Percentiles rank a stretch among this genome's conserved stretches.
These are phyloP conservation scores for Oryza australiensis DNA, from an alignment of 176 grass and related monocot species.

Conservation along the genomic window DNA sequence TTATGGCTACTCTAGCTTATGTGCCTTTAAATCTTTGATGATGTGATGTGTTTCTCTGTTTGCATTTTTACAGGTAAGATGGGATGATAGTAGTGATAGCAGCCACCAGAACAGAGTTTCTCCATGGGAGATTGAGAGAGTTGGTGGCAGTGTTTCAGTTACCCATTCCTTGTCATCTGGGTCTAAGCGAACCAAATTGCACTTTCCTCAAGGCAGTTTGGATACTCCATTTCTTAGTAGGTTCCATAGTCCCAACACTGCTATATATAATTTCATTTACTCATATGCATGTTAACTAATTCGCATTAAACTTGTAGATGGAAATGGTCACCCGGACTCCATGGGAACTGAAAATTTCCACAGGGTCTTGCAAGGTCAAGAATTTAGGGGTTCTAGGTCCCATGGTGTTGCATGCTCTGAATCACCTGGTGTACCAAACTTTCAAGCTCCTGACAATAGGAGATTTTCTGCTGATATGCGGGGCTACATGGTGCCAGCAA, in stretches of 20 bases:
- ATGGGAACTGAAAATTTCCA: conserved; percentile 64
- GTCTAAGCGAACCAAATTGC: conserved; percentile 74
- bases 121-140: conserved; percentile 83
- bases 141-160: conserved; percentile 53
- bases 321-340: conserved; percentile 51
- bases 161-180: conserved; percentile 46
- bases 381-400: conserved; percentile 67
- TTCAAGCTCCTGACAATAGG: neutral
- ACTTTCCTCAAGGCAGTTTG: conserved; percentile 46
- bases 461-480: conserved; percentile 29
- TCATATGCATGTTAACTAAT: conserved; percentile 3
- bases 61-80: conserved; percentile 60
- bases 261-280: neutral
- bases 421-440: conserved; percentile 21
- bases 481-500: conserved; percentile 19
- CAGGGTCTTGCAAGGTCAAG: conserved; percentile 99
- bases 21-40: neutral
- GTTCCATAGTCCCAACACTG: neutral
- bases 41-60: conserved; percentile 30
- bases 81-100: conserved; percentile 62
- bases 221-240: conserved; percentile 57
- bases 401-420: conserved; percentile 35
- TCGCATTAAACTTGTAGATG: conserved; percentile 60
- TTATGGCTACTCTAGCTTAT: neutral
- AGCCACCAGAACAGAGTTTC: conserved; percentile 68